phyloP scores from a whole-genome alignment of 1,284 basidiomycete species.

The Cutaneotrichosporon sp. region DNA sequence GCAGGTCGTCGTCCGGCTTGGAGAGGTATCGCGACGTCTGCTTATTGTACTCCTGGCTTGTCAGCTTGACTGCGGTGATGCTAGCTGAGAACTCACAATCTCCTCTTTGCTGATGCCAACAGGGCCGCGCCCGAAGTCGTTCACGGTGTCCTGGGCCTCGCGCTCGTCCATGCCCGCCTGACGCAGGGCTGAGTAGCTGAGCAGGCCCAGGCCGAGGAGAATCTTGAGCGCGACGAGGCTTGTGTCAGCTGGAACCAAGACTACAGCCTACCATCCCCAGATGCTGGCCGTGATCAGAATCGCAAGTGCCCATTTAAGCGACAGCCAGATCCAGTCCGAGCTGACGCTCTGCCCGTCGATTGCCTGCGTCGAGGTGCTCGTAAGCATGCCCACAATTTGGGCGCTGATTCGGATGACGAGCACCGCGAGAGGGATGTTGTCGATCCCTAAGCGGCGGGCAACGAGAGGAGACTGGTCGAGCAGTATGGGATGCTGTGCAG shows the following conservation, averaged over 20 bases:
- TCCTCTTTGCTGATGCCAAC: constrained; percentile 86
- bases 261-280: constrained; percentile 67
- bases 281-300: constrained; percentile 64
- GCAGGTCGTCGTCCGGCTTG: constrained; percentile 66
- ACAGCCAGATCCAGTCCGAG: constrained; percentile 51
- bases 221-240: constrained; percentile 82
- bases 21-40: constrained; percentile 72
- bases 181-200: constrained; percentile 75
- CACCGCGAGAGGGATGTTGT: constrained; percentile 86
- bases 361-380: constrained; percentile 50
- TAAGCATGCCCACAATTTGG: constrained; percentile 70
- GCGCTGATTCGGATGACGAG: constrained; percentile 82
- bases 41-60: constrained; percentile 68
- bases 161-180: constrained; percentile 73
- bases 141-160: constrained; percentile 67
- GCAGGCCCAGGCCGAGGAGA: constrained; percentile 78
- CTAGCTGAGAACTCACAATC: constrained; percentile 59
- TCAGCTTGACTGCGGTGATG: neutral
- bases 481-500: constrained; percentile 65
- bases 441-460: constrained; percentile 88
- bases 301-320: constrained; percentile 63
- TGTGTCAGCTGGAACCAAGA: constrained; percentile 13
- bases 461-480: constrained; percentile 96
- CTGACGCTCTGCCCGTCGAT: constrained; percentile 28
- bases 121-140: constrained; percentile 78